Base-by-base conservation (phyloP, 1,284 basidiomycete genomes). In the Ceratorhiza oryzae-sativae region DNA sequence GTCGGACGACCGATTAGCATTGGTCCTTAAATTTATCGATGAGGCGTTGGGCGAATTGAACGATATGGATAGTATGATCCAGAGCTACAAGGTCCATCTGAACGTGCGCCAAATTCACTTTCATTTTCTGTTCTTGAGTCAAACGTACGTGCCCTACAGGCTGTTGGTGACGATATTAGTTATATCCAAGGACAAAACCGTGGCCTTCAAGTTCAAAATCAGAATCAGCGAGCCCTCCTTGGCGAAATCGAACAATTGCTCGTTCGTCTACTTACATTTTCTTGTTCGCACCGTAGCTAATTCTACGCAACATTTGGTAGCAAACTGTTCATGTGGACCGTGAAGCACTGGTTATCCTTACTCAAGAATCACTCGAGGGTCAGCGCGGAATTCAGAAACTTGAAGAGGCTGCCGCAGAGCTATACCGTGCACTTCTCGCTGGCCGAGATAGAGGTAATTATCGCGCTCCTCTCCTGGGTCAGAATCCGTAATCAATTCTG, bases 111-210 rank as follows among this genome's bases (percentile, higher is more conserved):
- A 42, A 46, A 27, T 5, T 4, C 12, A 4, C 13, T 27, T 42
- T 59, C 18, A 23, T 42, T 59, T 2, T 34, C 15, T 13, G 65
- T 61, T 61, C 39, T 62, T 53, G 13, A 65, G 55, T 71, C 71
- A 63, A 18, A 15, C 13, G 25, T 39, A 13, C 36, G 6, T 39
- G 20, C 18, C 27, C 41, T 27, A 8, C 77, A 97, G 95, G 91
- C 93, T 71, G 95, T 97, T 55, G 88, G 87, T 67, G 95, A 99
- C 71, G 97, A 99, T 79, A 98, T 99, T 73, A 88, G 87, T 9
- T 96, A 90, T 78, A 98, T 99, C 77, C 97, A 99, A 82, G 92
- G 92, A 1, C 97, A 99, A 80, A 97, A 97, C 78, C 88, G 96
- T 65, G 97, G 97, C 77, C 83, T 99, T 41, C 97, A 99, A 81